Evolutionary conservation across 345 rosid genomes (phyloP).

Genomic region (Populus tremula): DNA sequence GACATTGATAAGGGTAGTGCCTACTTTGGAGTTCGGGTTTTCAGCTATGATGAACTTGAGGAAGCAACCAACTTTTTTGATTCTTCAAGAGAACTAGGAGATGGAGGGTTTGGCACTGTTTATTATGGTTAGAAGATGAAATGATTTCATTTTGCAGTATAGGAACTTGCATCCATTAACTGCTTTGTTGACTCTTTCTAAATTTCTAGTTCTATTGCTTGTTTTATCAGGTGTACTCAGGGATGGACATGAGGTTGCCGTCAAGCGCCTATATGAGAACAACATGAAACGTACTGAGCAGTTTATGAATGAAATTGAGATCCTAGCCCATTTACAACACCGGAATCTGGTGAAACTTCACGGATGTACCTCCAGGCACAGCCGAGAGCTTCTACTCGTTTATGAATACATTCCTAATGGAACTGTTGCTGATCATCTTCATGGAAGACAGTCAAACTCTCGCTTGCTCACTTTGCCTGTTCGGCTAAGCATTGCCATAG

Average conservation of each 20-base stretch:
- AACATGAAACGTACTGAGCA: constrained; percentile 68
- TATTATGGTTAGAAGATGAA: constrained; percentile 52
- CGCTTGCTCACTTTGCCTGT: constrained; percentile 57
- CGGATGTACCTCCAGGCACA: constrained; percentile 76
- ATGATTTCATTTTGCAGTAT: background rate
- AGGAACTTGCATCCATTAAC: background rate
- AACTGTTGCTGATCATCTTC: constrained; percentile 82
- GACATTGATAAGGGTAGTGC: constrained; percentile 50
- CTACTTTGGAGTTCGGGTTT: constrained; percentile 72
- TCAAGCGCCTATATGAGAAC: constrained; percentile 69
- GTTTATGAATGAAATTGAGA: constrained; percentile 74
- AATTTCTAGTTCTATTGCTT: background rate
- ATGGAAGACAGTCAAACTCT: constrained; percentile 48
- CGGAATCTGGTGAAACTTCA: constrained; percentile 61
- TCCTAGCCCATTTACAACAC: constrained; percentile 62
- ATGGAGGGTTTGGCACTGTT: constrained; percentile 87
- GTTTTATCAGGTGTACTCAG: constrained; percentile 49
- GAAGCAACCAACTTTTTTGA: constrained; percentile 72
- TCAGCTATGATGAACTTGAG: constrained; percentile 64
- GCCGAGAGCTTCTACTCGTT: constrained; percentile 79
- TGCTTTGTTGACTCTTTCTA: background rate
- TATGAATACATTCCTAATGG: constrained; percentile 86
- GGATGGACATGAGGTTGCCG: constrained; percentile 80
- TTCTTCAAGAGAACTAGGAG: constrained; percentile 73
- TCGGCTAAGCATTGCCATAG: constrained; percentile 71